A percentile compares a stretch with the other conserved stretches of the same genome.
Evolutionary conservation across 148 eudicot genomes (phyloP).

Genomic region (Euryodendron excelsum): DNA sequence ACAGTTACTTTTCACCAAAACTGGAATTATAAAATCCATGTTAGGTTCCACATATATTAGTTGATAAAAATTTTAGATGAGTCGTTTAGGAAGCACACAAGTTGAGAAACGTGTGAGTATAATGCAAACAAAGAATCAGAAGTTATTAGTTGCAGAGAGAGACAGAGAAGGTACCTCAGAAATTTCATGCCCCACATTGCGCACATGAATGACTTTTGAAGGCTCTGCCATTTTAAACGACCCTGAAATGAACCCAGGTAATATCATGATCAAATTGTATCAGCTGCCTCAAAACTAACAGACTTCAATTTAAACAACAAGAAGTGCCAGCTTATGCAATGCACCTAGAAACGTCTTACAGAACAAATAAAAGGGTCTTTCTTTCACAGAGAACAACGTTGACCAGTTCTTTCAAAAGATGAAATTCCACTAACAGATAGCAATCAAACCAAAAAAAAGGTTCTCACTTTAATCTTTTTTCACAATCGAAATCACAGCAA

Average conservation of each 20-base stretch:
- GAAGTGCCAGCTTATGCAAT: too few species aligned
- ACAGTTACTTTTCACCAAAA: neutral
- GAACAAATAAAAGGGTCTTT: too few species aligned
- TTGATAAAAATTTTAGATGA: too few species aligned
- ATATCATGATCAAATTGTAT: too few species aligned
- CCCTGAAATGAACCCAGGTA: slow-evolving; percentile 8
- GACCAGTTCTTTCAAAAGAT: too few species aligned
- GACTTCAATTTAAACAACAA: too few species aligned
- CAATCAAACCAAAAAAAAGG: neutral
- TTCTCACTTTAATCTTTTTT: neutral
- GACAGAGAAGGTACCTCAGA: slow-evolving; percentile 46
- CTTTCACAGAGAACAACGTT: too few species aligned
- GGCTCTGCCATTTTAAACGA: slow-evolving; percentile 56
- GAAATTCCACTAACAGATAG: too few species aligned
- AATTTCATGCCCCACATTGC: slow-evolving; percentile 74
- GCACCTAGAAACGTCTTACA: too few species aligned
- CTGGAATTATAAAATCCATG: neutral
- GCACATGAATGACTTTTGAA: slow-evolving; percentile 76
- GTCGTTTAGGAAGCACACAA: neutral
- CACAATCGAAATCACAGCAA: neutral
- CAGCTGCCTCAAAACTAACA: too few species aligned
- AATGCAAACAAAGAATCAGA: neutral
- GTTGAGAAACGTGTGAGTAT: neutral
- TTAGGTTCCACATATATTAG: neutral
- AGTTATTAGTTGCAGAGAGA: neutral